Evolutionary conservation across 345 rosid species (phyloP).

Genomic region (Acer saccharum): DNA sequence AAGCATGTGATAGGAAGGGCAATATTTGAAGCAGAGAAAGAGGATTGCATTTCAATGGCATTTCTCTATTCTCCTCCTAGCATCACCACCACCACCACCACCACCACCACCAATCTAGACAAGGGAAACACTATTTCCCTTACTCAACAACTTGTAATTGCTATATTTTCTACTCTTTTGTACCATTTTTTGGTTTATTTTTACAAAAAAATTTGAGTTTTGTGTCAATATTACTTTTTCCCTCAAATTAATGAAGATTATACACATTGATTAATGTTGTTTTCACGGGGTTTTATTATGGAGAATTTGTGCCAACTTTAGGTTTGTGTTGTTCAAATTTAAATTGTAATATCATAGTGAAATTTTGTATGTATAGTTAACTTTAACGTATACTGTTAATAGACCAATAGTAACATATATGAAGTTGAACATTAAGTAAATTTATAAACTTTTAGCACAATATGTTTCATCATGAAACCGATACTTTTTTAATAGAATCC

Average conservation of each 20-base stretch:
- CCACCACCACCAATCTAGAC: background rate
- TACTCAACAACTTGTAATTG: constrained; percentile 55
- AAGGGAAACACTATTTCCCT: constrained; percentile 53
- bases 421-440: background rate
- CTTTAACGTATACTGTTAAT: background rate
- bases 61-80: constrained; percentile 45
- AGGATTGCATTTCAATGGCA: constrained; percentile 58
- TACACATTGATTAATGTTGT: background rate
- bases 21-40: constrained; percentile 37
- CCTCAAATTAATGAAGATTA: background rate
- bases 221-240: background rate
- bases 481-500: too few species aligned
- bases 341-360: background rate
- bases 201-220: constrained; percentile 33
- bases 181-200: constrained; percentile 43
- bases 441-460: too few species aligned
- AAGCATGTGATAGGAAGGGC: constrained; percentile 72
- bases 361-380: too few species aligned
- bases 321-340: background rate
- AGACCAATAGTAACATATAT: too few species aligned
- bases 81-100: background rate
- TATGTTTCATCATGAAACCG: too few species aligned
- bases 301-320: background rate
- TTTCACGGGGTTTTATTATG: background rate
- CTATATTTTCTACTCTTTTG: constrained; percentile 51